Evolutionary conservation across 1,284 basidiomycete genomes (phyloP).

Genomic region (Agroathelia rolfsii): DNA sequence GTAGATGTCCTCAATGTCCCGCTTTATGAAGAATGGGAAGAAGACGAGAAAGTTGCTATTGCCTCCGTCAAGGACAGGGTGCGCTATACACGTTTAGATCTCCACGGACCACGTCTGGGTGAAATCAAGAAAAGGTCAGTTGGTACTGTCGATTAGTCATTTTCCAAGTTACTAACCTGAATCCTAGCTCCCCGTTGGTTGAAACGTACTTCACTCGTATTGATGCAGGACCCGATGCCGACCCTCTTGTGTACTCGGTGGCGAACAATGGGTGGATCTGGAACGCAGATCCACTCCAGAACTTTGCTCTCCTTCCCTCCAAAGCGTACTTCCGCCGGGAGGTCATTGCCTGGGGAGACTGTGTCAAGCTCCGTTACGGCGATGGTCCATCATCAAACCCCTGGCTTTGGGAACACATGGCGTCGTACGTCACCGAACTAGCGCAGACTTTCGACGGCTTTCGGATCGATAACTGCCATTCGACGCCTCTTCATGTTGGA

Average conservation of each 20-base stretch:
- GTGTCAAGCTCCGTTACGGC: conserved; percentile 95
- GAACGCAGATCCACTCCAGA: conserved; percentile 88
- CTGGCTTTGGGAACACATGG: conserved; percentile 94
- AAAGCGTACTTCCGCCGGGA: conserved; percentile 93
- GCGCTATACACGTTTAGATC: conserved; percentile 74
- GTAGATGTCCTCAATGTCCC: conserved; percentile 84
- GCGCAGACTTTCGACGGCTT: conserved; percentile 88
- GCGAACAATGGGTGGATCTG: conserved; percentile 99
- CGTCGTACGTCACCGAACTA: conserved; percentile 71
- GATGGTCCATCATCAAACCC: conserved; percentile 72
- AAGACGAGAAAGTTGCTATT: conserved; percentile 67
- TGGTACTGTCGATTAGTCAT: conserved; percentile 2
- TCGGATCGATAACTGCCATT: conserved; percentile 97
- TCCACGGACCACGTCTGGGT: conserved; percentile 78
- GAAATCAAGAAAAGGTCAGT: conserved; percentile 67
- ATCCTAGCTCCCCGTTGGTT: conserved; percentile 63
- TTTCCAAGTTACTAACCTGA: conserved; percentile 6
- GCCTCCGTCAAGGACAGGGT: conserved; percentile 69
- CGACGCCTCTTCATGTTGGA: conserved; percentile 93
- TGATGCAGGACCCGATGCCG: conserved; percentile 43
- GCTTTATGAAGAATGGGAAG: conserved; percentile 78
- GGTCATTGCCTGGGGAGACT: conserved; percentile 96
- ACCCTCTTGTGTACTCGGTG: conserved; percentile 66
- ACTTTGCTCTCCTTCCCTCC: conserved; percentile 93
- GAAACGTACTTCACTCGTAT: conserved; percentile 88